Evolutionary conservation across 2,329 filamentous ascomycete species (phyloP).

Genomic region (Calonectria ilicicola): DNA sequence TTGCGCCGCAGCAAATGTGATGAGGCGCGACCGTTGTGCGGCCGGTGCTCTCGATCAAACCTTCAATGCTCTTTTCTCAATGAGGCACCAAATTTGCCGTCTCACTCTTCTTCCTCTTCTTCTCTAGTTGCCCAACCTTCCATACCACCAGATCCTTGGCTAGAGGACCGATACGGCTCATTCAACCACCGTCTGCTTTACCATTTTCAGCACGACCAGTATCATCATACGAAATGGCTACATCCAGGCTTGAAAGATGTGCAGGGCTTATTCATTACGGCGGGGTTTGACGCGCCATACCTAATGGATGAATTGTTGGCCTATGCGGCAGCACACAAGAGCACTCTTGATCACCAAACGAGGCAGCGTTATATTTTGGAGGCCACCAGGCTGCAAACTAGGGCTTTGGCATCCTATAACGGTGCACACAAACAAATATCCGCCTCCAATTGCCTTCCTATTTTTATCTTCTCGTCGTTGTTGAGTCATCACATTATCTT

Average conservation of each 20-base stretch:
- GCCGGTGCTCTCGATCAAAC: background rate
- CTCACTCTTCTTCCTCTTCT: background rate
- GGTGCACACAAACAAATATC: background rate
- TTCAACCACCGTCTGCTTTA: background rate
- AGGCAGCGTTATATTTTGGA: background rate
- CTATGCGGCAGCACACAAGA: slow-evolving; percentile 1
- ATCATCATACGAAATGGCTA: background rate
- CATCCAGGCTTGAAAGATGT: background rate
- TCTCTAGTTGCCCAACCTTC: background rate
- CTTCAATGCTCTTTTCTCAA: background rate
- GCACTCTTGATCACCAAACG: background rate
- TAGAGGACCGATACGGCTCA: background rate
- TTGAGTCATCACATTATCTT: background rate
- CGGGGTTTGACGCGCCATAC: background rate
- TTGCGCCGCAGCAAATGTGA: background rate
- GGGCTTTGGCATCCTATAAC: background rate
- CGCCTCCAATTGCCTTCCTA: background rate
- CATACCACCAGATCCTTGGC: background rate
- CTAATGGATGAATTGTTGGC: background rate
- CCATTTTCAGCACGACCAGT: background rate
- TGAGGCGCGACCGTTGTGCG: background rate
- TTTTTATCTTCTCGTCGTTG: background rate
- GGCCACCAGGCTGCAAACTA: background rate
- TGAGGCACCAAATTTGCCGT: background rate
- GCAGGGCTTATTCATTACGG: background rate